Base-by-base conservation (phyloP, 2,329 filamentous ascomycete species). In the Alternaria rosae region DNA sequence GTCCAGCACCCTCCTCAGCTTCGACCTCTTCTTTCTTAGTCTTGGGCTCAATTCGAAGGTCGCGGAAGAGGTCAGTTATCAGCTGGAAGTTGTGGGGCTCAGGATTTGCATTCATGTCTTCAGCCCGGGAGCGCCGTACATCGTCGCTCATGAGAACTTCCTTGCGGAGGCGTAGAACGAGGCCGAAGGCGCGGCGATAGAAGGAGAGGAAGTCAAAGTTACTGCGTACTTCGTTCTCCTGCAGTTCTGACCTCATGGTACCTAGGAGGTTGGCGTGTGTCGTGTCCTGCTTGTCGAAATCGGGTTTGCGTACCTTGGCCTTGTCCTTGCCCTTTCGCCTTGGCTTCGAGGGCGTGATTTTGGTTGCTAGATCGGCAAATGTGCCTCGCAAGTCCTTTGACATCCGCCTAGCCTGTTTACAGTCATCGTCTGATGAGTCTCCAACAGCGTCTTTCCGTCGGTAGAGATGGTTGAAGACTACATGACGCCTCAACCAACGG, bases 151-250 rank as follows among this genome's bases (percentile, higher is more conserved):
- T 65, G 20, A 68, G 53, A 1, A 73, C 47, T 17, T 65, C 51
- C 5, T 23, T 17, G 3, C 69, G 61, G 10, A 71, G 55, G 15
- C 57, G 48, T 1, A 44, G 28, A 10, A 69, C n/a, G 15, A 68
- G 44, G 3, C 44, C 41, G 51, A 55, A 68, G 11, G 54, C 59
- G 12, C 69, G 65, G 2, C 68, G 66, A 51, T 65, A 71, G 54
- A 70, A 65, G 12, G 59, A 51, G 9, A 70, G 66, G 41, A 70
- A 69, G 44, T 73, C 69, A 57, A 71, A 73, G 45, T 62, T 57
- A 17, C 51, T 61, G 41, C 70, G 64, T 5, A 70, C 21, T 44
- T 73, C 68, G 11, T 64, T 41, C 6, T 52, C 54, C 25, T 55
- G 45, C 28, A 71, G 59, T 51, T 43, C 51, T 38, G 47, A 51